Evolutionary conservation across 2,329 filamentous ascomycete species (phyloP), one percentile per base, ranked within the genome.

Genomic region (Diaporthe sp.): DNA sequence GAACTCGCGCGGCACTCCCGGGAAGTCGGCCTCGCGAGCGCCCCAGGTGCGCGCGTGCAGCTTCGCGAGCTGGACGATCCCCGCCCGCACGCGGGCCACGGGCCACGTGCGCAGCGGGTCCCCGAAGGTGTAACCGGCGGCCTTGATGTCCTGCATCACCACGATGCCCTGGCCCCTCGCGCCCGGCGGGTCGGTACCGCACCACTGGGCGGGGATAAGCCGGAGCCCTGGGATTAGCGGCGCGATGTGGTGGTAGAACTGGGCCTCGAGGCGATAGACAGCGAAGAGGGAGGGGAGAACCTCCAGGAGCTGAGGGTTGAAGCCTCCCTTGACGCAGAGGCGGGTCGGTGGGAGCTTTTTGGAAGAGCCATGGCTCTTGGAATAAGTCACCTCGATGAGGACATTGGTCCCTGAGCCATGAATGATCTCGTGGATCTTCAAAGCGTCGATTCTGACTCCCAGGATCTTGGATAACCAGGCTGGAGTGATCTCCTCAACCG

Each of bases 11-110:
- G 69, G 61, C 39, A 72, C 62, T 19, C 28, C 70, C 17, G 81
- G 82, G 49, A 82, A 79, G 19, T 82, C 81, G 9, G 81, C 79
- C 34, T 81, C 76, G 7, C 74, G 75, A 65, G 78, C 74, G n/a
- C 82, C 83, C 83, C 83, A 87, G 73, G 81, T 85, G 67, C 82
- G 79, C 2, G 84, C 84, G 75, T 87, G 85, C 17, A 87, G 79
- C 17, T 81, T 81, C 0, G 85, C 85, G 25, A 87, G 78, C 79
- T 86, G 84, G 73, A 82, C 81, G 25, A 83, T 83, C 9, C 83
- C 84, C 39, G 49, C 46, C 13, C 58, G 42, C 44, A 76, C 71
- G 13, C 67, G 53, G 37, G 6, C 34, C 34, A 61, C 75, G 6
- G 75, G 73, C 72, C 69, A 77, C 17, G 75, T 39, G 15, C 12